Evolutionary conservation across 2,329 filamentous ascomycete species (phyloP).

Genomic region (Penicillium sp.): DNA sequence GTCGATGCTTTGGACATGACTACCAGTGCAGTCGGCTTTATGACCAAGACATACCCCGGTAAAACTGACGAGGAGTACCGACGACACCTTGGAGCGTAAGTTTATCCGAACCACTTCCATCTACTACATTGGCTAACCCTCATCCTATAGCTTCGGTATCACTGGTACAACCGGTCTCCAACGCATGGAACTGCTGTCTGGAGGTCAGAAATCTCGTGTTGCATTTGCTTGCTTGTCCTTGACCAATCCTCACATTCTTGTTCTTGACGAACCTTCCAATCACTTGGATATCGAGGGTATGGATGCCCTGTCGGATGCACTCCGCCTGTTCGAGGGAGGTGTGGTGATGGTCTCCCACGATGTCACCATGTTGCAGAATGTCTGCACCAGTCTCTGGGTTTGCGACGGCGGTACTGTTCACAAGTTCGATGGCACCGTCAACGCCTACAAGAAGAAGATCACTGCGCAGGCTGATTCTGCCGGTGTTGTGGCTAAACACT

Average conservation of each 20-base stretch:
- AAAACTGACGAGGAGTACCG: slow-evolving; percentile 96
- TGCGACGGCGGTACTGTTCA: slow-evolving; percentile 92
- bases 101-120: slow-evolving; percentile 28
- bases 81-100: slow-evolving; percentile 85
- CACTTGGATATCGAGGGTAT: slow-evolving; percentile 99
- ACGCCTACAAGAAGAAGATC: slow-evolving; percentile 97
- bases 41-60: slow-evolving; percentile 88
- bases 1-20: slow-evolving; percentile 92
- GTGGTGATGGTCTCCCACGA: slow-evolving; percentile 99
- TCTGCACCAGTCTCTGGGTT: slow-evolving; percentile 93
- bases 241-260: slow-evolving; percentile 92
- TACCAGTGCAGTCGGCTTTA: slow-evolving; percentile 88
- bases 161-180: slow-evolving; percentile 96
- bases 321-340: slow-evolving; percentile 86
- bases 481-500: slow-evolving; percentile 64
- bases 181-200: slow-evolving; percentile 90
- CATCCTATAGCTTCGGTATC: slow-evolving; percentile 56
- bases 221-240: slow-evolving; percentile 95
- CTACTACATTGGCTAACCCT: neutral
- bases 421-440: slow-evolving; percentile 93
- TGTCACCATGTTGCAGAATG: slow-evolving; percentile 95
- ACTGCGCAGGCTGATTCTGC: slow-evolving; percentile 81
- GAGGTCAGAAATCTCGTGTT: slow-evolving; percentile 97
- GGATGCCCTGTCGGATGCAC: slow-evolving; percentile 85
- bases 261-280: slow-evolving; percentile 97